phyloP scores from a whole-genome alignment of 768 basidiomycete genomes.

The Tulasnella sp. region DNA sequence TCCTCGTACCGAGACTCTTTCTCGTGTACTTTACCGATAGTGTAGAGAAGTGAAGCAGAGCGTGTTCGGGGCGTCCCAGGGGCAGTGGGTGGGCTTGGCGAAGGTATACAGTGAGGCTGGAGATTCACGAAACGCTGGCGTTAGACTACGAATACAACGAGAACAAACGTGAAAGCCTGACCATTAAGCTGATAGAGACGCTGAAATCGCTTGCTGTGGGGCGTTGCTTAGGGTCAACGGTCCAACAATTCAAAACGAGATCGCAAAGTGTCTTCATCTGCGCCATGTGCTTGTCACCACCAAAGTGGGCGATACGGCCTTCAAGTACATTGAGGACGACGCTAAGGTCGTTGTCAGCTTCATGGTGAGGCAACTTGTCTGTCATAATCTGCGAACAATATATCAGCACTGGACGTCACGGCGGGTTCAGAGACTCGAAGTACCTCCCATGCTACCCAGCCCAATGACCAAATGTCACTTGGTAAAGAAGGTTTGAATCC shows the following conservation, averaged over 20 bases:
- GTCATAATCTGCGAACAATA: not conserved
- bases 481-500: slow-evolving; percentile 2
- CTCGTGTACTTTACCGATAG: not conserved
- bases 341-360: not conserved
- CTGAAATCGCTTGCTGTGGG: not conserved
- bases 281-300: slow-evolving; percentile 7
- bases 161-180: not conserved
- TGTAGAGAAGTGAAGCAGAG: not conserved
- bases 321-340: slow-evolving; percentile 3
- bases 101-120: not conserved
- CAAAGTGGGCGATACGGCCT: not conserved
- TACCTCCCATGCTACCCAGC: slow-evolving; percentile 1
- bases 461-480: slow-evolving; percentile 1
- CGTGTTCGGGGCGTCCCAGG: not conserved
- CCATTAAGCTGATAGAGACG: slow-evolving; percentile 1
- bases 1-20: not conserved
- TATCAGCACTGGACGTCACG: not conserved
- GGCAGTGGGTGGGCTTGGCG: not conserved
- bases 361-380: not conserved
- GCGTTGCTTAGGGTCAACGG: not conserved
- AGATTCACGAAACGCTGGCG: not conserved
- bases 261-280: slow-evolving; percentile 4
- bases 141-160: not conserved
- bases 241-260: not conserved
- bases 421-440: not conserved